These are phyloP conservation scores for Paraphoma sp. DNA, from an alignment of 2,329 filamentous ascomycete species.

Conservation along the genomic window DNA sequence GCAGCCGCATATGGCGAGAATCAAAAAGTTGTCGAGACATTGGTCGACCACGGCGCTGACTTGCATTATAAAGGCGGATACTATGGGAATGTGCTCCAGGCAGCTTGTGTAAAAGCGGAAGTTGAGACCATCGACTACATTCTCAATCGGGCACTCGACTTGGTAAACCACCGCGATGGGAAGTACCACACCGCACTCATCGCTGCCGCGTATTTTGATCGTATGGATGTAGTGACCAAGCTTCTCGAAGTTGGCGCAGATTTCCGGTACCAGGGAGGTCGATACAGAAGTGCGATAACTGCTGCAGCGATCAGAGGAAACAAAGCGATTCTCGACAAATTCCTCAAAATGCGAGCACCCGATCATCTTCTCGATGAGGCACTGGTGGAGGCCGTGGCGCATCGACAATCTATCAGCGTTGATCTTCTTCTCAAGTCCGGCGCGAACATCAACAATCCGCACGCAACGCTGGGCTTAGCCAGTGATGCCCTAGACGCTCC, in stretches of 20 bases:
- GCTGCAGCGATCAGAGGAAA: conserved; percentile 27
- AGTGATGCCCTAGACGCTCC: conserved; percentile 17
- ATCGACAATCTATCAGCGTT: conserved; percentile 25
- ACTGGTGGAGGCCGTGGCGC: conserved; percentile 25
- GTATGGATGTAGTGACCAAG: conserved; percentile 19
- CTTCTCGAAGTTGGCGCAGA: conserved; percentile 28
- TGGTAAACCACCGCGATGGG: conserved; percentile 19
- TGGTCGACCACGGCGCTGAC: conserved; percentile 32
- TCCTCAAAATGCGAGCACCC: conserved; percentile 21
- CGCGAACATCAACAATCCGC: conserved; percentile 23
- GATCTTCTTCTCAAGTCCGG: conserved; percentile 24
- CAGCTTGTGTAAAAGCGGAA: conserved; percentile 22
- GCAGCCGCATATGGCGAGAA: conserved; percentile 24
- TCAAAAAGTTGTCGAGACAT: conserved; percentile 18
- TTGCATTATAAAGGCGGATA: conserved; percentile 21
- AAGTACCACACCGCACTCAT: conserved; percentile 32
- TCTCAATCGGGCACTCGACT: conserved; percentile 17
- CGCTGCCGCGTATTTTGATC: conserved; percentile 27
- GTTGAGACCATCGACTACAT: conserved; percentile 19
- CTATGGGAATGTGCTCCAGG: conserved; percentile 24
- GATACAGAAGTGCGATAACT: conserved; percentile 22
- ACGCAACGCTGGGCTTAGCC: conserved; percentile 18
- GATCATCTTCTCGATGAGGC: conserved; percentile 30
- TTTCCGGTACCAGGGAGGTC: conserved; percentile 19
- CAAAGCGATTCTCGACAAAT: conserved; percentile 19